A percentile compares a stretch with the other conserved stretches of the same genome.
Conservation (phyloP, 2,329 filamentous ascomycete species). For the Colletotrichum agaves region DNA sequence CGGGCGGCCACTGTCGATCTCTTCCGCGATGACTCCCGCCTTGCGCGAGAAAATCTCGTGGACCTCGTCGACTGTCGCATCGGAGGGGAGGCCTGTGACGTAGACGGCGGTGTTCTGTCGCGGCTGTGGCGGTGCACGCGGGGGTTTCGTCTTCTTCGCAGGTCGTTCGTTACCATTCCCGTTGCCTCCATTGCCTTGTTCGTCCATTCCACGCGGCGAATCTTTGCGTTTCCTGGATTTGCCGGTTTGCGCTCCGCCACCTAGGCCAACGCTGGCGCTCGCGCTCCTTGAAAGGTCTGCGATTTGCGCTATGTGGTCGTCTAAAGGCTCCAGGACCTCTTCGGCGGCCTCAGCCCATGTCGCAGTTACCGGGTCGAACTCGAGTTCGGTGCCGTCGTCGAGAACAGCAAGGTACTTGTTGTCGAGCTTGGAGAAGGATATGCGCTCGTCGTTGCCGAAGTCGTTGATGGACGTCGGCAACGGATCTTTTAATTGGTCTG, state of each 20-base stretch:
- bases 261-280: slow-evolving; percentile 32
- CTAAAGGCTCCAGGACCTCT: slow-evolving; percentile 52
- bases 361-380: slow-evolving; percentile 77
- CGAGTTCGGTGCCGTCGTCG: slow-evolving; percentile 85
- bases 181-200: slow-evolving; percentile 32
- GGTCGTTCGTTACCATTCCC: slow-evolving; percentile 44
- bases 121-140: slow-evolving; percentile 60
- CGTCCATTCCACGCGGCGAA: slow-evolving; percentile 38
- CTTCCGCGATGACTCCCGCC: slow-evolving; percentile 91
- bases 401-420: slow-evolving; percentile 86
- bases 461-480: slow-evolving; percentile 72
- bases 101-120: slow-evolving; percentile 90
- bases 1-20: slow-evolving; percentile 87
- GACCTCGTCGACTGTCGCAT: slow-evolving; percentile 84
- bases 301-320: slow-evolving; percentile 45
- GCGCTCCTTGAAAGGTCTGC: slow-evolving; percentile 39
- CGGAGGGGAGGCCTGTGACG: slow-evolving; percentile 85
- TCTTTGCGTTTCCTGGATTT: slow-evolving; percentile 56
- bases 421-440: slow-evolving; percentile 87
- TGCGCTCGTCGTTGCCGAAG: slow-evolving; percentile 82
- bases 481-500: slow-evolving; percentile 46
- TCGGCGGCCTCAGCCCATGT: slow-evolving; percentile 79
- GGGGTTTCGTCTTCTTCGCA: slow-evolving; percentile 59
- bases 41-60: slow-evolving; percentile 83
- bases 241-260: not conserved